phyloP scores from a whole-genome alignment of 2,329 filamentous ascomycete genomes.

The Dothistroma septosporum region DNA sequence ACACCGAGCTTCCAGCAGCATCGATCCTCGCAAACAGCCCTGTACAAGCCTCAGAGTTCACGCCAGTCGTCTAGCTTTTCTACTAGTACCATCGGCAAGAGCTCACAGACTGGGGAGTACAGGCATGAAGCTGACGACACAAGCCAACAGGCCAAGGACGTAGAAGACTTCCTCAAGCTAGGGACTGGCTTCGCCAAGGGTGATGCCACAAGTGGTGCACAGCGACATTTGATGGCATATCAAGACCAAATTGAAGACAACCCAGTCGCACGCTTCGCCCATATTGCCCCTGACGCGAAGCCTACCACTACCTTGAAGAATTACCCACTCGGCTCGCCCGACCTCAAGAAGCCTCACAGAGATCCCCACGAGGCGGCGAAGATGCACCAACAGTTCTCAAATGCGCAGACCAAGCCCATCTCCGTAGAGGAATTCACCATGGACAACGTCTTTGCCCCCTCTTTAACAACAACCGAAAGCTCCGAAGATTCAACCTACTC shows the following conservation, averaged over 20 bases:
- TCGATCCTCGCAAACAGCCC: background rate
- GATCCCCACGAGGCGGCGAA: background rate
- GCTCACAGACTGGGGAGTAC: background rate
- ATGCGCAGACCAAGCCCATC: background rate
- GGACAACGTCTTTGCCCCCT: background rate
- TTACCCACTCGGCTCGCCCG: background rate
- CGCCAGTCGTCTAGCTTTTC: background rate
- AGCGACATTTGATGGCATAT: slow-evolving; percentile 3
- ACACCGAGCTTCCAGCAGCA: slow-evolving; percentile 1
- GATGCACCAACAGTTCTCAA: background rate
- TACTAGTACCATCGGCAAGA: background rate
- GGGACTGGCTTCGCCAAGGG: background rate
- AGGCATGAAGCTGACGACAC: background rate
- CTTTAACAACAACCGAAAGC: background rate
- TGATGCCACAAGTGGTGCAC: background rate
- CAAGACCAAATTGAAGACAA: background rate
- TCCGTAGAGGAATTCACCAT: background rate
- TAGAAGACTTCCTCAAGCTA: background rate
- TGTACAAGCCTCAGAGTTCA: background rate
- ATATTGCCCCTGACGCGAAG: background rate
- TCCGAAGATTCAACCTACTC: slow-evolving; percentile 1
- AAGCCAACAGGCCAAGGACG: background rate
- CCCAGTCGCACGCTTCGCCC: background rate
- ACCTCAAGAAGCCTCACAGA: background rate
- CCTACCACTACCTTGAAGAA: background rate